Evolutionary conservation across 108 stramenopile species (phyloP), one percentile per base, ranked within the genome.

Genomic region (Cylindrotheca closterium): DNA sequence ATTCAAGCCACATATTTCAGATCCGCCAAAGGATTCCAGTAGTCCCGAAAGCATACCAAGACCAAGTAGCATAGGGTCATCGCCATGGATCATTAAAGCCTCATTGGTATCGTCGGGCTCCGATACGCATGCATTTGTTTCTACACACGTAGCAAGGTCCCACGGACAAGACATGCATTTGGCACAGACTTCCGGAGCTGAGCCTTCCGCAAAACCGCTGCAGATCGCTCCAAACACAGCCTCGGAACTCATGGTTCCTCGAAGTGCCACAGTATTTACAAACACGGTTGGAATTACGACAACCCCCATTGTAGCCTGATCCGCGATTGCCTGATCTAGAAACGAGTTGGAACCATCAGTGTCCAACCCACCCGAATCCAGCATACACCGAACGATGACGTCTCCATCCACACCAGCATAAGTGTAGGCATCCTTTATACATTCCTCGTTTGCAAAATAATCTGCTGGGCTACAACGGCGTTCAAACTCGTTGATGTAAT

Each of bases 151-250:
- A 4, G 10, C 50, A 12, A 67, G 58, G 51, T 79, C 68, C 28
- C 56, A 48, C n/a, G 23, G 26, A 53, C 82, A 83, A 2, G 33
- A 45, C 32, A 27, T 49, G 54, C 83, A 80, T 55, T 63, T 57
- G 19, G 47, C 55, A 72, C 92, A 91, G 25, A 91, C 76, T 1
- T 71, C 45, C 12, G 95, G 97, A 24, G 73, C 70, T 8, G 95
- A 84, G 4, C 96, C 96, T 5, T 63, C 52, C 19, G 77, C 63
- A 67, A 79, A 98, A 42, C 96, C 96, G 0, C 94, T 71, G 71
- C 97, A 98, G 57, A 98, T 91, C 22, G 96, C 93, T 47, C 81
- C 81, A 30, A 98, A 93, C 19, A 94, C 89, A n/a, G 74, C 79
- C 0, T 71, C 60, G 23, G 79, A 58, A 46, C 73, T 71, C 52